Evolutionary conservation across 371 early-diverging fungal species (phyloP).

Genomic region (Phascolomyces articulosus): DNA sequence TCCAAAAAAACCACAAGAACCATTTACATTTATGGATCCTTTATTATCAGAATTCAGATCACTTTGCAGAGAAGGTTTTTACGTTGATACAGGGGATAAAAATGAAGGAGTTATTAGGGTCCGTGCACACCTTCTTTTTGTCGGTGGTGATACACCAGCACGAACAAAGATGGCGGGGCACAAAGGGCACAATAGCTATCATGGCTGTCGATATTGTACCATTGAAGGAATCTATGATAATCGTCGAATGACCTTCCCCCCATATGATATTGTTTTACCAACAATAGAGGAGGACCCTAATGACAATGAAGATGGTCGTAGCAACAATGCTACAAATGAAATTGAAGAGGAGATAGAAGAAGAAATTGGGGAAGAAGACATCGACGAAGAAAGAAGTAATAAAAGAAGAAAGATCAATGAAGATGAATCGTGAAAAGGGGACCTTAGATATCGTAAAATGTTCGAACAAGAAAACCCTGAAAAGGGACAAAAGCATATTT

Average conservation of each 20-base stretch:
- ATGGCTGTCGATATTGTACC: constrained; percentile 10
- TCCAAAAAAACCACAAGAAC: too few species aligned
- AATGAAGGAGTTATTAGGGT: too few species aligned
- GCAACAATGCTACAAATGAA: neutral
- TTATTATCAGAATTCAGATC: too few species aligned
- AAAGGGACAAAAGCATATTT: neutral
- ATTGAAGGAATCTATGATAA: neutral
- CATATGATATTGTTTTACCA: neutral
- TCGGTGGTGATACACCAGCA: constrained; percentile 7
- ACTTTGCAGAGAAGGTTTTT: too few species aligned
- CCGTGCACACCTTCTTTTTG: constrained; percentile 5
- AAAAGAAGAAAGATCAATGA: too few species aligned
- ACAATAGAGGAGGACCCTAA: neutral
- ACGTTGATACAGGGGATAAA: too few species aligned
- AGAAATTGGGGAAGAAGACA: too few species aligned
- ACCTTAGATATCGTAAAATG: neutral
- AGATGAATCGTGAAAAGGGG: too few species aligned
- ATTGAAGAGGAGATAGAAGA: neutral
- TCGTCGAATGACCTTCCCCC: neutral
- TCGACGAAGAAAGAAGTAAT: too few species aligned
- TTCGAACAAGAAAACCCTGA: neutral
- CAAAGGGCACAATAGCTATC: constrained; percentile 1
- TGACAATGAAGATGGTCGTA: neutral
- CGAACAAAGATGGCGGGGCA: neutral
- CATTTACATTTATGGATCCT: too few species aligned